A percentile compares a stretch with the other conserved stretches of the same genome.
Evolutionary conservation across 345 rosid species (phyloP).

Genomic region (Brassica carinata): DNA sequence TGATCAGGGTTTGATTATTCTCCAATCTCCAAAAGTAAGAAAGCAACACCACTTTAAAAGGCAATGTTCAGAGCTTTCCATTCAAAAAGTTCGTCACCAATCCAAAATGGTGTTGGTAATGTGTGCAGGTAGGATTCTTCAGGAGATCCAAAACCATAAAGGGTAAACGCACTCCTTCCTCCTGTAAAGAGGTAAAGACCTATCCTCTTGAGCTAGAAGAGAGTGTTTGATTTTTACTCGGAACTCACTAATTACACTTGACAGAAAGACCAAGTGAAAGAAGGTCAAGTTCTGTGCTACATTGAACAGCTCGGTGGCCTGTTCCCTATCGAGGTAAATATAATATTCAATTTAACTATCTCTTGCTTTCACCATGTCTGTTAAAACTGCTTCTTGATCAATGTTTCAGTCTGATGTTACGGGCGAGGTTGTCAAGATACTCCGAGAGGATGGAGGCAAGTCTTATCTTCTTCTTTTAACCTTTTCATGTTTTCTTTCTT

Average conservation of each 20-base stretch:
- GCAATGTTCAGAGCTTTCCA: background rate
- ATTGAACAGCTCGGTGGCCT: conserved; percentile 86
- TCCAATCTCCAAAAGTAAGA: conserved; percentile 82
- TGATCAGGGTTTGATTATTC: conserved; percentile 72
- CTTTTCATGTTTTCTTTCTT: background rate
- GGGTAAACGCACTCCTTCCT: conserved; percentile 71
- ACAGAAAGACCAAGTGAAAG: conserved; percentile 87
- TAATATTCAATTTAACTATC: background rate
- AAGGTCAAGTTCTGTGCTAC: conserved; percentile 84
- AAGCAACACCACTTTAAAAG: background rate
- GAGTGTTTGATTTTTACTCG: background rate
- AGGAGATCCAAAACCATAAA: conserved; percentile 80
- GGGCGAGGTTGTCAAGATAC: conserved; percentile 78
- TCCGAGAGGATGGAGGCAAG: conserved; percentile 81
- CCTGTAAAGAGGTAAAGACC: conserved; percentile 76
- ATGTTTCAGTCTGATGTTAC: conserved; percentile 67
- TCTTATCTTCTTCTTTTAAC: conserved; percentile 5
- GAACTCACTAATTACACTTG: conserved; percentile 5
- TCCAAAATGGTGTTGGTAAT: conserved; percentile 15
- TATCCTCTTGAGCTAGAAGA: conserved; percentile 1
- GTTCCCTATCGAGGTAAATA: conserved; percentile 72
- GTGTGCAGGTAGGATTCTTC: conserved; percentile 77
- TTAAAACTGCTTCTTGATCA: background rate
- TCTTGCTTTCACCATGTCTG: background rate
- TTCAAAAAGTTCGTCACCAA: background rate